These are phyloP conservation scores for Phytophthora cactorum DNA, from an alignment of 352 stramenopile species.

Conservation along the genomic window DNA sequence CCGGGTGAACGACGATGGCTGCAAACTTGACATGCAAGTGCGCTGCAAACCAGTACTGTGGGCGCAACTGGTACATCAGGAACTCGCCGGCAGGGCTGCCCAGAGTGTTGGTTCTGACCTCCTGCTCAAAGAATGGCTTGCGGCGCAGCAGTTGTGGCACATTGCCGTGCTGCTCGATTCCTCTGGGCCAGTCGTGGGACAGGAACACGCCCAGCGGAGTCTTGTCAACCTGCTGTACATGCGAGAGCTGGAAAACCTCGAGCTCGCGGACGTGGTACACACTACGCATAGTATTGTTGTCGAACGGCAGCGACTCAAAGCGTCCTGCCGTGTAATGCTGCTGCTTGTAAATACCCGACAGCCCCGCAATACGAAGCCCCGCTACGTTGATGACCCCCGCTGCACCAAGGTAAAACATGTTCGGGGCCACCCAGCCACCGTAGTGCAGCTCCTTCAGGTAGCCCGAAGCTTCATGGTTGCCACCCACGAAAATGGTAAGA, in stretches of 20 bases:
- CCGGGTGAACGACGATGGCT: constrained; percentile 91
- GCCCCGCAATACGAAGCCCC: constrained; percentile 95
- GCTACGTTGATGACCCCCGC: constrained; percentile 93
- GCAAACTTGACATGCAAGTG: constrained; percentile 99
- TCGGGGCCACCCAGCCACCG: constrained; percentile 97
- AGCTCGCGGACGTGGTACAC: constrained; percentile 96
- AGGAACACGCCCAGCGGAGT: constrained; percentile 92
- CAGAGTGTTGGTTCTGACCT: constrained; percentile 93
- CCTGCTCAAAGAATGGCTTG: constrained; percentile 96
- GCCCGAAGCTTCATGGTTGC: constrained; percentile 99
- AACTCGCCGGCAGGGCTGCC: constrained; percentile 94
- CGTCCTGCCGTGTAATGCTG: constrained; percentile 91
- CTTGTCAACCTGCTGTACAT: constrained; percentile 64
- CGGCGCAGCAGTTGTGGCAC: constrained; percentile 83
- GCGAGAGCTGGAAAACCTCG: constrained; percentile 93
- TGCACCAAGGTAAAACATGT: constrained; percentile 98
- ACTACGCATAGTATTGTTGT: constrained; percentile 88
- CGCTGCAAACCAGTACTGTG: constrained; percentile 97
- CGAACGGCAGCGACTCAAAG: constrained; percentile 87
- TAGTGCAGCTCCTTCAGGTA: constrained; percentile 98
- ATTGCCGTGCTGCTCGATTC: constrained; percentile 96
- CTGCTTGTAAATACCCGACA: constrained; percentile 98
- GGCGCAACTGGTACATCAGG: constrained; percentile 93
- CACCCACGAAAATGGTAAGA: constrained; percentile 97
- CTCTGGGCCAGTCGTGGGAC: constrained; percentile 99